Conservation (phyloP, 1,284 basidiomycete species). For the Irpex lacteus region DNA sequence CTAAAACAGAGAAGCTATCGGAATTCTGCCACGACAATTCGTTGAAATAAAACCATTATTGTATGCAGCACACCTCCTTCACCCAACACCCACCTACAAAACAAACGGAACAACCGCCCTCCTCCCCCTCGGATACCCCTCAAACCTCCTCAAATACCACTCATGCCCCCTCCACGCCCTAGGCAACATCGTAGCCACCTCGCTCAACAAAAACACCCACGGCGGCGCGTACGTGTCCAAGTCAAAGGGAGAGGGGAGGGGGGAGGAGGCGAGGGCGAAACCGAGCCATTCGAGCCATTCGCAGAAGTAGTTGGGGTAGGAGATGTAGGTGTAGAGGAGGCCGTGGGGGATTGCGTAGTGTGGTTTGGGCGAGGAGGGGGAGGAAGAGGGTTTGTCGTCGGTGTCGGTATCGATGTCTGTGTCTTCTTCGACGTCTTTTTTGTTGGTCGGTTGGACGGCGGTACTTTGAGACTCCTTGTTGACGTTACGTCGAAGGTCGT, state of each 20-base stretch:
- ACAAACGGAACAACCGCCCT: constrained; percentile 50
- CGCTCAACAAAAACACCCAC: constrained; percentile 73
- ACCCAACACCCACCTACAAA: constrained; percentile 13
- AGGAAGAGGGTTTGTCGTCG: too few relatives aligned
- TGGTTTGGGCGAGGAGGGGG: constrained; percentile 19
- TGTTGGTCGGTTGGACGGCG: not conserved
- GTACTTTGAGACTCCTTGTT: too few relatives aligned
- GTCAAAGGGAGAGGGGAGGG: constrained; percentile 32
- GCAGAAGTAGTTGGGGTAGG: constrained; percentile 92
- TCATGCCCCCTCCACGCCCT: constrained; percentile 75
- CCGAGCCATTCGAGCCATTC: constrained; percentile 90
- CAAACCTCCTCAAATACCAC: constrained; percentile 79
- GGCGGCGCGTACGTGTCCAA: constrained; percentile 45
- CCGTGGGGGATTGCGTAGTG: constrained; percentile 86
- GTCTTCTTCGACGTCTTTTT: not conserved
- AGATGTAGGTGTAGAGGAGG: constrained; percentile 74
- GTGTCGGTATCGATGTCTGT: too few relatives aligned
- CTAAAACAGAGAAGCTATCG: too few relatives aligned
- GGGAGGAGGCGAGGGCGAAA: constrained; percentile 67
- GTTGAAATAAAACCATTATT: too few relatives aligned
- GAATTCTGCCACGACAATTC: too few relatives aligned
- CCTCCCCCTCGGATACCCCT: constrained; percentile 47
- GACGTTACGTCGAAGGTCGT: constrained; percentile 57
- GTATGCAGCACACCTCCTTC: too few relatives aligned
- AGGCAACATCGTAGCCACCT: constrained; percentile 75